Evolutionary conservation across 2,329 filamentous ascomycete genomes (phyloP), one percentile per base, ranked within the genome.

Genomic region (Tricladium varicosporioides): DNA sequence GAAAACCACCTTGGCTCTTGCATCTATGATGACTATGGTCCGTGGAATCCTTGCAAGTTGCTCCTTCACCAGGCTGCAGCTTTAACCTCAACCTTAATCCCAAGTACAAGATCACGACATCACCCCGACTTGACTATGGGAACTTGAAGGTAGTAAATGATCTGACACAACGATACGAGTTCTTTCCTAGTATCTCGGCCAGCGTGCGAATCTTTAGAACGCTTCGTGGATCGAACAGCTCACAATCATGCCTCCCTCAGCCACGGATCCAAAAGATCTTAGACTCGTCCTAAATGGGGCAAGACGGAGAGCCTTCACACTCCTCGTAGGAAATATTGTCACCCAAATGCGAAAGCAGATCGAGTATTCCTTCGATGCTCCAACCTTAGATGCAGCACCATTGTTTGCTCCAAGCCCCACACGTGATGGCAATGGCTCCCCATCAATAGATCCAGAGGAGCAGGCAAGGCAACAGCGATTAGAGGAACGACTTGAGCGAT

Each of bases 281-380:
- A 66, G 59, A 70, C 77, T 84, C 53, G 75, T 80, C 22, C 74
- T 85, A 43, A 80, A 83, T 61, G 73, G 74, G 27, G 76, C 78
- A 27, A 75, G 77, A 46, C 79, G 82, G 48, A 76, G 75, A 60
- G 80, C 77, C 2, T 75, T 83, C 32, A 76, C 80, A 55, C 71
- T 71, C 48, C 76, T 85, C 16, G 72, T 81, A 19, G 70, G 74
- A 48, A 77, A 82, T 42, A 80, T 84, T 65, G 76, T 74, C n/a
- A 67, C 69, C n/a, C 77, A 78, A 58, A 84, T 85, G 79, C 76
- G 77, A 46, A 74, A 75, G 1, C 76, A 82, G 60, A 67, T 84
- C 13, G 73, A 81, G 57, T 69, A 71, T 18, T 63, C 71, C 16
- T 67, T 76, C 50, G 48, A 61, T 32, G n/a, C 56, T 47, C 48